A percentile compares a stretch with the other conserved stretches of the same genome.
Conservation (phyloP, 331 rosid species). For the Malus hybrid region DNA sequence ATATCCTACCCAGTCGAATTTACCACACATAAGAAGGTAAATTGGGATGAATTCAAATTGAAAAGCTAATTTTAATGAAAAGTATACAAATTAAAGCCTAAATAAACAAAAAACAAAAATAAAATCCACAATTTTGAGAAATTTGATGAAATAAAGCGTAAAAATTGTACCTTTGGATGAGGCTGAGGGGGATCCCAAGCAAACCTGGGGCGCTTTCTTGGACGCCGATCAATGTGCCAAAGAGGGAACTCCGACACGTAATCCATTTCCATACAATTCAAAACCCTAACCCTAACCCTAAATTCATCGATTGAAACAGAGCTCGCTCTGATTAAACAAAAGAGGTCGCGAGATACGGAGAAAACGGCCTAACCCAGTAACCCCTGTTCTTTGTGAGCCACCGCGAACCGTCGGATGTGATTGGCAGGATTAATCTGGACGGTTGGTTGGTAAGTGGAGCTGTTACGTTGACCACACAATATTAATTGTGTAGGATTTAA, state of each 20-base stretch:
- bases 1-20: neutral
- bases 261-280: slow-evolving; percentile 36
- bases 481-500: neutral
- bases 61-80: neutral
- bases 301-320: slow-evolving; percentile 1
- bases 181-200: slow-evolving; percentile 48
- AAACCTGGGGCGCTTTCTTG: slow-evolving; percentile 45
- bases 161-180: slow-evolving; percentile 38
- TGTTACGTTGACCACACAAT: neutral
- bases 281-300: slow-evolving; percentile 18
- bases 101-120: neutral
- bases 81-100: neutral
- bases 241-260: slow-evolving; percentile 38
- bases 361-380: slow-evolving; percentile 16
- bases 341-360: neutral
- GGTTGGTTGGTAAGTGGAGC: neutral
- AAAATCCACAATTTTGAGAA: neutral
- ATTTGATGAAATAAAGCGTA: neutral
- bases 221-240: slow-evolving; percentile 47
- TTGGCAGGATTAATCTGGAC: neutral
- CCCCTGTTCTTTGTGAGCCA: slow-evolving; percentile 18
- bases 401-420: slow-evolving; percentile 17
- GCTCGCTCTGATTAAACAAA: neutral
- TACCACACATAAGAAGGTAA: neutral
- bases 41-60: neutral